Evolutionary conservation across 2,329 filamentous ascomycete species (phyloP), one percentile per base, ranked within the genome.

Genomic region (Penicillium nordicum): DNA sequence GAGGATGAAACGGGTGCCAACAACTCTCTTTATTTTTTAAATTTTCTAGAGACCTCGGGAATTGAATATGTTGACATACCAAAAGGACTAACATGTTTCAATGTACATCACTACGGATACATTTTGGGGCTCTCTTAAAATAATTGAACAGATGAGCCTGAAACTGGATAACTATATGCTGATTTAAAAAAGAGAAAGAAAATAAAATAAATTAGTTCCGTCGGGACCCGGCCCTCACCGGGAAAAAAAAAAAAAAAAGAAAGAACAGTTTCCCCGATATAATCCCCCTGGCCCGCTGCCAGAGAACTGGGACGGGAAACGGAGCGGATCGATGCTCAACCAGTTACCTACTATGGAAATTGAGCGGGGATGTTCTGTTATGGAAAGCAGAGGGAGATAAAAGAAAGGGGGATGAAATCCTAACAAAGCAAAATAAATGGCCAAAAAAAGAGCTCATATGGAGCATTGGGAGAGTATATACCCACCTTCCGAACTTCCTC

Each of bases 271-370:
- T 45, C 40, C 37, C 48, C 48, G 38, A 50, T 41, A 34, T 37
- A 37, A 29, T 21, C 23, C 32, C 40, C 37, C 46, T 55, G 53
- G 53, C 46, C 53, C 47, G 25, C 25, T 42, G 41, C 53, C 47
- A 51, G 46, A 45, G 53, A 52, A 41, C 53, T 55, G 53, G 48
- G 53, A 55, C 40, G 40, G 40, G 53, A 37, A 30, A 29, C 21
- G 29, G 51, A 42, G 45, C 14, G 25, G 18, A 25, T 46, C 38
- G 50, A 47, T 53, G 50, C 51, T 45, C 52, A 48, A 54, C 43
- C 38, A 23, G 23, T 42, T 50, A 18, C 44, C 14, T 36, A 16
- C 23, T 43, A 18, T 6, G 30, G 52, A 36, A 54, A 54, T 37
- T 32, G 37, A 34, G 16, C 16, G 5, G 12, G 1, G n/a, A 5